These are phyloP conservation scores for Penicillium desertorum DNA, from an alignment of 495 filamentous ascomycete species.

Conservation along the genomic window DNA sequence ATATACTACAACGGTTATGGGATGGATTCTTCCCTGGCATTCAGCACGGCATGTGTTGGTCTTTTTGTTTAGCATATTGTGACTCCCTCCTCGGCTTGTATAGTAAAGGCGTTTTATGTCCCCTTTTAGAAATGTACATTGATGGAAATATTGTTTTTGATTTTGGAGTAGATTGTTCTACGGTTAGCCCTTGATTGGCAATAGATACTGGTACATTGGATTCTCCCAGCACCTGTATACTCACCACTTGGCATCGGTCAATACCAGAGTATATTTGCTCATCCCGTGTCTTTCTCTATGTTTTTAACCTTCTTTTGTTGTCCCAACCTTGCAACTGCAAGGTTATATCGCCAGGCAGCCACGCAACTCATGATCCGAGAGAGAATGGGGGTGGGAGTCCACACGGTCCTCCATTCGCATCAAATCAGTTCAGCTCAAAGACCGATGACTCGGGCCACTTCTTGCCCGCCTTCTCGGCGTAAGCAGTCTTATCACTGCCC, in stretches of 20 bases:
- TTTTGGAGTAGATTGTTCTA: constrained; percentile 6
- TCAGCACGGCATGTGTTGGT: constrained; percentile 17
- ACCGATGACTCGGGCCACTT: constrained; percentile 71
- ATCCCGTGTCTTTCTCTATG: constrained; percentile 6
- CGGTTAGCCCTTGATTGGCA: constrained; percentile 7
- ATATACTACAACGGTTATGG: constrained; percentile 24
- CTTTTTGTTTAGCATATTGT: constrained; percentile 26
- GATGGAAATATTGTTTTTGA: constrained; percentile 8
- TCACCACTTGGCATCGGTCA: constrained; percentile 1
- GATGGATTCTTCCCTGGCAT: constrained; percentile 21
- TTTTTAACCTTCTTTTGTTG: not conserved
- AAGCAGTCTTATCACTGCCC: constrained; percentile 57
- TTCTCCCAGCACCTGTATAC: constrained; percentile 7
- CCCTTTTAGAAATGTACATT: constrained; percentile 21
- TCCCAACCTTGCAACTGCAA: not conserved
- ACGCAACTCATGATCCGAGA: constrained; percentile 4
- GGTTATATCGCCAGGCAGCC: not conserved
- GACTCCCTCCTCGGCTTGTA: constrained; percentile 32
- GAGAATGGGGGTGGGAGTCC: not conserved
- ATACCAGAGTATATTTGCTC: constrained; percentile 9
- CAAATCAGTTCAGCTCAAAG: constrained; percentile 46
- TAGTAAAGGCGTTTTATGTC: constrained; percentile 29
- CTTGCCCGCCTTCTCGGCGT: constrained; percentile 60
- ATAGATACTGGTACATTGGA: constrained; percentile 12
- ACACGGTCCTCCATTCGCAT: not conserved